Percentiles rank a stretch among this genome's conserved stretches.
These are phyloP conservation scores for Dictyostelium capitatum DNA, from an alignment of 78 protist species.

Conservation along the genomic window DNA sequence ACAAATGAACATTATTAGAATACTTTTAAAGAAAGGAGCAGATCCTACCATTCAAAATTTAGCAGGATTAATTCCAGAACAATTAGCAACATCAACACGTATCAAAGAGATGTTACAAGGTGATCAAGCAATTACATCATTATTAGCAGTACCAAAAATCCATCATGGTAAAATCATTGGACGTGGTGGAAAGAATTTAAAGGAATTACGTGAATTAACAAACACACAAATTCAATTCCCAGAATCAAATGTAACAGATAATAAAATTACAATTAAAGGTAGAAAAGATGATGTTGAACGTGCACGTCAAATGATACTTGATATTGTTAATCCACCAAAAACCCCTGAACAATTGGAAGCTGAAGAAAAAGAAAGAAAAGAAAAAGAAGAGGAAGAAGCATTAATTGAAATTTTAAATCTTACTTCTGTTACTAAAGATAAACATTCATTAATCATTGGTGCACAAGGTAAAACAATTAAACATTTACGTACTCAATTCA, in stretches of 20 bases:
- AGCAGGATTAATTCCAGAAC: conserved; percentile 67
- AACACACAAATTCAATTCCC: conserved; percentile 51
- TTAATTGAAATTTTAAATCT: background rate
- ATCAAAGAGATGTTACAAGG: conserved; percentile 65
- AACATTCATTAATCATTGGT: conserved; percentile 76
- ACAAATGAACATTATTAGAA: conserved; percentile 21
- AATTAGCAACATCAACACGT: conserved; percentile 14
- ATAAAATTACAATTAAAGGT: conserved; percentile 44
- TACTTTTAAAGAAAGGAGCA: conserved; percentile 59
- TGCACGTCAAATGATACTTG: conserved; percentile 47
- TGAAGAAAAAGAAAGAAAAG: conserved; percentile 12
- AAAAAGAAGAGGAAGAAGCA: background rate
- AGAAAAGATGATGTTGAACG: conserved; percentile 54
- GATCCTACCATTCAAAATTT: conserved; percentile 61
- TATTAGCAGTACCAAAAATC: background rate
- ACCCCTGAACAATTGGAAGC: background rate
- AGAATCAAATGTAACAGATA: conserved; percentile 6
- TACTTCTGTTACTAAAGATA: conserved; percentile 65
- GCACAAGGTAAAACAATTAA: conserved; percentile 64
- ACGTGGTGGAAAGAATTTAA: conserved; percentile 39
- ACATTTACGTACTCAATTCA: conserved; percentile 35
- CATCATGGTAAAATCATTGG: conserved; percentile 63
- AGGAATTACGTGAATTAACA: conserved; percentile 52
- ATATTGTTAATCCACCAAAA: conserved; percentile 46
- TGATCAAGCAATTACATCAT: conserved; percentile 39